phyloP scores from a whole-genome alignment of 148 eudicot species.

The Diospyros lotus region DNA sequence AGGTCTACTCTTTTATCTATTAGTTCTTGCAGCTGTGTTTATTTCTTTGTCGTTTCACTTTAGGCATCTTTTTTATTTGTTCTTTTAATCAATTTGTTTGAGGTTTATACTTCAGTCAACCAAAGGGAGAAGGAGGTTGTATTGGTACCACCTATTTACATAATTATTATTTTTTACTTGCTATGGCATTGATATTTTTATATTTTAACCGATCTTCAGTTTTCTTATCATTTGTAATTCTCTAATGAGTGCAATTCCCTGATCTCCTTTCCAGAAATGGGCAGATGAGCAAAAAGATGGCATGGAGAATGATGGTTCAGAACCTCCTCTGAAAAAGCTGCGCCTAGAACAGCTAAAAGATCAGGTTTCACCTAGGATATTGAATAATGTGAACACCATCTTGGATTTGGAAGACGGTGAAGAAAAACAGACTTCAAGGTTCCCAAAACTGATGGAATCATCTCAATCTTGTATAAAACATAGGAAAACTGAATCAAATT shows the following conservation, averaged over 20 bases:
- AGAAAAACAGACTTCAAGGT: slow-evolving; percentile 14
- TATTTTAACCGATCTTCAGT: not conserved
- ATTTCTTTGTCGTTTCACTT: not conserved
- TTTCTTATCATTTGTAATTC: not conserved
- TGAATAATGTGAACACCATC: slow-evolving; percentile 11
- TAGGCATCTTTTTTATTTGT: not conserved
- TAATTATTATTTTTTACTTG: not conserved
- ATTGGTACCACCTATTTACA: not conserved
- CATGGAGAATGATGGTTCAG: slow-evolving; percentile 16
- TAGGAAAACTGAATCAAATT: slow-evolving; percentile 17
- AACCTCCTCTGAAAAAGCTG: slow-evolving; percentile 34
- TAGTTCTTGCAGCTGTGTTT: not conserved
- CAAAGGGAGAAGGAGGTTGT: not conserved
- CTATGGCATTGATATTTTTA: not conserved
- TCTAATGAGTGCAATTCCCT: not conserved
- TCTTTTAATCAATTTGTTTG: not conserved
- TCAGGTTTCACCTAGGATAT: slow-evolving; percentile 29
- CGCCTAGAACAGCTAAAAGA: slow-evolving; percentile 25
- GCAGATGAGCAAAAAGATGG: slow-evolving; percentile 25
- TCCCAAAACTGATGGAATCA: slow-evolving; percentile 16
- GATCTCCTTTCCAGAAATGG: slow-evolving; percentile 21
- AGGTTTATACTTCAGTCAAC: not conserved
- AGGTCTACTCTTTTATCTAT: slow-evolving; percentile 23
- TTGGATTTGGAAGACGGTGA: slow-evolving; percentile 13
- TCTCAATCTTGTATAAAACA: slow-evolving; percentile 15